Evolutionary conservation across 192 early-diverging fungal genomes (phyloP), one percentile per base, ranked within the genome.

Genomic region (Lobosporangium transversale): DNA sequence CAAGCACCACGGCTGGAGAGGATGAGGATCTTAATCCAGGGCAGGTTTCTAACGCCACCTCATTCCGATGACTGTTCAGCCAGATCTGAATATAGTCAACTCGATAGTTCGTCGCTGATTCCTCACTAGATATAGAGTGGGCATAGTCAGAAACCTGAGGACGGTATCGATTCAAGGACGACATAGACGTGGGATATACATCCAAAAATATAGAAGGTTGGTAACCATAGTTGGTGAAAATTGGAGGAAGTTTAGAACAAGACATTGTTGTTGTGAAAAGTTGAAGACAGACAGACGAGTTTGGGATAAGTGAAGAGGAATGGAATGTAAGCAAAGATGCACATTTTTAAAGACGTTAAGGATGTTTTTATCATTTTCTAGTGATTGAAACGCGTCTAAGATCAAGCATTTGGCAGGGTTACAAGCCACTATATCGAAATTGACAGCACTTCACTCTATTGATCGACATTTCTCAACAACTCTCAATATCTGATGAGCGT

Each of bases 181-280:
- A 45, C 1, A 20, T 3, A 10, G 12, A 15, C 20, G 49, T 49
- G 17, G 57, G 36, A 20, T 43, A 66, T 31, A 20, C 27, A 29
- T 66, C 71, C 57, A 66, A 54, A n/a, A 76, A 52, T 35, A 76
- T 66, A 10, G 71, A 66, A 9, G 71, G 71, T 23, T 66, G 58
- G n/a, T 76, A 76, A 21, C 71, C 71, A 14, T 56, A 17, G 33
- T 49, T 66, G 21, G 71, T 66, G 58, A 66, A 76, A 30, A 76
- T 66, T 3, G 71, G 71, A 23, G 62, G 63, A 30, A 44, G n/a
- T 2, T 20, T n/a, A 32, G 23, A 48, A 10, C 35, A 33, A 27
- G 36, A 21, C 70, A 74, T 76, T 12, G 58, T 62, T 17, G 58
- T 66, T 14, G 44, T 2, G 29, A 17, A 0, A 3, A 21, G 37